Evolutionary conservation across 2,329 filamentous ascomycete species (phyloP).

Genomic region (Cephalotrichum gorgonifer): DNA sequence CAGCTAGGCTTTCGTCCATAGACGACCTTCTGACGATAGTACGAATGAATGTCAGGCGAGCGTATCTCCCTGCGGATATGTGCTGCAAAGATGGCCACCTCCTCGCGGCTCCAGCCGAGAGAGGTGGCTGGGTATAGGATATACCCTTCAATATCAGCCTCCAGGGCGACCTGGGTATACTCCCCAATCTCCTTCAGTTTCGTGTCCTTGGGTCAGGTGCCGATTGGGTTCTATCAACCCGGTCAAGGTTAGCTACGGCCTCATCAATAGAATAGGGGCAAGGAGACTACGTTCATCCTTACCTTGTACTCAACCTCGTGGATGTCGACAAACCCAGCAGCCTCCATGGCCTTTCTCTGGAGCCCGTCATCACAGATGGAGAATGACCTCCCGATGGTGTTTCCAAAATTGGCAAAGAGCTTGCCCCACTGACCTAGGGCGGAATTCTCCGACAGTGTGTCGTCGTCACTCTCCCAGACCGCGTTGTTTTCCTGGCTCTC

Average conservation of each 20-base stretch:
- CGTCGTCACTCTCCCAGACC: constrained; percentile 19
- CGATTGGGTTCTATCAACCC: constrained; percentile 26
- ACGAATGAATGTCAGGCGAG: constrained; percentile 22
- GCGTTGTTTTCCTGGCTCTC: constrained; percentile 26
- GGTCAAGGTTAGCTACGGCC: constrained; percentile 18
- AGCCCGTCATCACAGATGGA: constrained; percentile 12
- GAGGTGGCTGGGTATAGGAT: constrained; percentile 24
- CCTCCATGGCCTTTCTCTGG: constrained; percentile 16
- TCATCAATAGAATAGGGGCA: constrained; percentile 40
- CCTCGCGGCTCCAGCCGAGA: constrained; percentile 21
- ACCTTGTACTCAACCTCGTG: constrained; percentile 14
- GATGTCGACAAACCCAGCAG: constrained; percentile 31
- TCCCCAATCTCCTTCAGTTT: constrained; percentile 33
- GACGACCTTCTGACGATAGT: constrained; percentile 25
- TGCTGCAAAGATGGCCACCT: constrained; percentile 21
- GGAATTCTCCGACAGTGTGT: constrained; percentile 15
- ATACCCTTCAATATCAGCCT: constrained; percentile 21
- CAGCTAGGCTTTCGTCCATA: not conserved
- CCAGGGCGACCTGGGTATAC: constrained; percentile 22
- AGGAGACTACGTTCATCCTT: no score
- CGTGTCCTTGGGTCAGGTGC: constrained; percentile 32
- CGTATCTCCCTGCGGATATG: constrained; percentile 23
- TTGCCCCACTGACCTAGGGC: constrained; percentile 16
- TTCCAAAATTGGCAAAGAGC: constrained; percentile 16
- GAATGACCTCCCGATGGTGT: constrained; percentile 19